phyloP scores from a whole-genome alignment of 306 rosid species.

The Delonix regia region DNA sequence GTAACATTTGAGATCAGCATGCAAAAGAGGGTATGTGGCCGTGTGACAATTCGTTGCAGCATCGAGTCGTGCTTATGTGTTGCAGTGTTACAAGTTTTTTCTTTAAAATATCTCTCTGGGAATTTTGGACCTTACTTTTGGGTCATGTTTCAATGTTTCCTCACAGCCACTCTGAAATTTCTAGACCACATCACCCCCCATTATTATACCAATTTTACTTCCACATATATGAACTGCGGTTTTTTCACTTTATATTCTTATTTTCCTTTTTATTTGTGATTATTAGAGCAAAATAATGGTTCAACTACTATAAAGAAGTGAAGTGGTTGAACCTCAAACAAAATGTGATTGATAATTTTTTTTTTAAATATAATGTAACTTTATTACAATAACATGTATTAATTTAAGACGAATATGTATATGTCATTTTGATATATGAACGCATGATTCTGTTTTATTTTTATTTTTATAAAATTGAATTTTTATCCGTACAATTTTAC shows the following conservation, averaged over 20 bases:
- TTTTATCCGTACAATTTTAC: no score
- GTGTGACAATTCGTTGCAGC: constrained; percentile 33
- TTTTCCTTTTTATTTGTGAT: neutral
- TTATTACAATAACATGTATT: no score
- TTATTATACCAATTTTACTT: no score
- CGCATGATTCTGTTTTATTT: no score
- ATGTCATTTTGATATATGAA: no score
- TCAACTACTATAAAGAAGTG: constrained; percentile 38
- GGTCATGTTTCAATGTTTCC: constrained; percentile 14
- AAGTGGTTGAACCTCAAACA: constrained; percentile 42
- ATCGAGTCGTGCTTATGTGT: constrained; percentile 18
- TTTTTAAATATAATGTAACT: neutral
- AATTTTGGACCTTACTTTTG: neutral
- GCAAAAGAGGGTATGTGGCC: constrained; percentile 89
- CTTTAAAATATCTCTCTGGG: neutral
- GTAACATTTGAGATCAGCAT: constrained; percentile 72
- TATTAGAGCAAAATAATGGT: neutral
- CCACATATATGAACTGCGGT: no score
- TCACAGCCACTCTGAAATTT: no score
- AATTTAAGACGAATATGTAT: no score
- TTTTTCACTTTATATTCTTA: neutral
- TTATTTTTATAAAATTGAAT: no score
- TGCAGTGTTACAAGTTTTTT: constrained; percentile 17
- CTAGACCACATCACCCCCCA: constrained; percentile 28
- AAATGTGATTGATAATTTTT: constrained; percentile 43